Evolutionary conservation across 2,329 filamentous ascomycete genomes (phyloP).

Genomic region (Scytalidium lignicola): DNA sequence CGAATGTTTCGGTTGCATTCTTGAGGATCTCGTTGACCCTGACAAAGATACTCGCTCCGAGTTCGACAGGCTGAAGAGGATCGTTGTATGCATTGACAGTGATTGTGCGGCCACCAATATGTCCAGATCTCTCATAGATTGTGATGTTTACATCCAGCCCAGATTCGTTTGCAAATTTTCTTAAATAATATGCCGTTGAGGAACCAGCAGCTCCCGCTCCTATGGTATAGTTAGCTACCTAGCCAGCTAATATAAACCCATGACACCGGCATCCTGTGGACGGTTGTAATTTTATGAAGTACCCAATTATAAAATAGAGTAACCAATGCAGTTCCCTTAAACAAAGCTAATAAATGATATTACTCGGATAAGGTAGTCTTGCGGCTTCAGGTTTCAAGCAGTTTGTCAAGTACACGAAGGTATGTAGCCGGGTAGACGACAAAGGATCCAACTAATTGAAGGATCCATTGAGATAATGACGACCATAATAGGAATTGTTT

Average conservation of each 20-base stretch:
- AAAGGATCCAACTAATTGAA: not conserved
- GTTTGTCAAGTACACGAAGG: too few species aligned
- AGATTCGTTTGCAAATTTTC: conserved; percentile 59
- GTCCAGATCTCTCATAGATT: conserved; percentile 74
- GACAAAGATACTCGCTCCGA: conserved; percentile 92
- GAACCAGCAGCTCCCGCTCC: conserved; percentile 87
- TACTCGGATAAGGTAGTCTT: too few species aligned
- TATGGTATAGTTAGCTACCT: conserved; percentile 29
- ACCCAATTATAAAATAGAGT: too few species aligned
- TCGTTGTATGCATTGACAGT: conserved; percentile 75
- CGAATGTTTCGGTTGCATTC: conserved; percentile 65
- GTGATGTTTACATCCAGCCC: conserved; percentile 69
- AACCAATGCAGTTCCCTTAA: too few species aligned
- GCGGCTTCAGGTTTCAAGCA: too few species aligned
- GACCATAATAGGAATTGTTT: not conserved
- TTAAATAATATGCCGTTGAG: conserved; percentile 79
- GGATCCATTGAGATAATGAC: not conserved
- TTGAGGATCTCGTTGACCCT: conserved; percentile 76
- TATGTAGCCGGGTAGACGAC: too few species aligned
- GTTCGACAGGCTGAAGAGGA: conserved; percentile 64
- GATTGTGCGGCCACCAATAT: conserved; percentile 80
- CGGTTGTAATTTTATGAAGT: too few species aligned
- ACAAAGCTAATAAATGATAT: too few species aligned
- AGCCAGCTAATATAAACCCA: not conserved
- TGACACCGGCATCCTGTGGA: not conserved